Evolutionary conservation across 73 alveolate species (phyloP).

Genomic region (Tetrahymena malaccensis): DNA sequence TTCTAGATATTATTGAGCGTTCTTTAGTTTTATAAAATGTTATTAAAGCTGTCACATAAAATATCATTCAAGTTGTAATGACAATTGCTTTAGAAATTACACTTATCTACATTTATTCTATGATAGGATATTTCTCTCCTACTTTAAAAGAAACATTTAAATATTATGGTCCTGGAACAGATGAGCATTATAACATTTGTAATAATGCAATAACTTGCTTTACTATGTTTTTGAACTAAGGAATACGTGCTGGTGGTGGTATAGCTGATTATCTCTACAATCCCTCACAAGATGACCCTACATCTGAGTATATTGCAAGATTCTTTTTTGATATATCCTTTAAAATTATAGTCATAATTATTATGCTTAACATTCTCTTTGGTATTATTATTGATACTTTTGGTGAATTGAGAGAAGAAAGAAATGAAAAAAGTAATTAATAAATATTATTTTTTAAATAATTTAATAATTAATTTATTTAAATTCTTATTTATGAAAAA

Average conservation of each 20-base stretch:
- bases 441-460: neutral
- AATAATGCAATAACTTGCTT: conserved; percentile 21
- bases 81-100: conserved; percentile 21
- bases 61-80: conserved; percentile 14
- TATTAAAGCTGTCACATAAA: conserved; percentile 15
- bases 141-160: conserved; percentile 12
- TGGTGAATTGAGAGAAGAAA: conserved; percentile 73
- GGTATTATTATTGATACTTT: conserved; percentile 86
- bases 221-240: conserved; percentile 37
- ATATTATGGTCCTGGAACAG: neutral
- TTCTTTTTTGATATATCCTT: conserved; percentile 68
- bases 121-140: conserved; percentile 14
- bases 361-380: conserved; percentile 68
- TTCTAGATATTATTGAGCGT: conserved; percentile 37
- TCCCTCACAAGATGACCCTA: conserved; percentile 7
- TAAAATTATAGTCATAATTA: conserved; percentile 63
- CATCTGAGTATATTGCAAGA: conserved; percentile 32
- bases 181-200: conserved; percentile 4
- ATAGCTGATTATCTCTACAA: conserved; percentile 82
- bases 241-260: conserved; percentile 96
- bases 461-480: neutral
- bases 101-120: conserved; percentile 15
- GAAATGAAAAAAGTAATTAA: conserved; percentile 38
- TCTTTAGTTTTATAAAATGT: conserved; percentile 33
- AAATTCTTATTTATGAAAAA: neutral